A percentile compares a stretch with the other conserved stretches of the same genome.
Conservation (phyloP, 169 alveolate species). For the Plasmodium yoelii region DNA sequence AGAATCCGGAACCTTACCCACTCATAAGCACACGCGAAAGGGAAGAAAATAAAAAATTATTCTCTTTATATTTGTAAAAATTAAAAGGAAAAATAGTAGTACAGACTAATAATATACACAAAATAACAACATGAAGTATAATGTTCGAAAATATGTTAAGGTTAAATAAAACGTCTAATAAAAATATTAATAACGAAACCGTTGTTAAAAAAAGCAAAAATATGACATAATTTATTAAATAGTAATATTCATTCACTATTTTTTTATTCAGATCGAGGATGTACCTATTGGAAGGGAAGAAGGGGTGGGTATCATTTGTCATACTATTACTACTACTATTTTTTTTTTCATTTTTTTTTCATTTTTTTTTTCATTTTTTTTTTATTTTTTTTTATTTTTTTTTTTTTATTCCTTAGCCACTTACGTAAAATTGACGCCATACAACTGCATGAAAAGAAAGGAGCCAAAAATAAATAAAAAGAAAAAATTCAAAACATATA, state of each 20-base stretch:
- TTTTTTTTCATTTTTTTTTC: too few species aligned
- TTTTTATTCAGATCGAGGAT: constrained; percentile 61
- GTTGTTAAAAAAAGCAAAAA: constrained; percentile 68
- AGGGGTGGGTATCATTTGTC: background rate
- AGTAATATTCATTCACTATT: constrained; percentile 72
- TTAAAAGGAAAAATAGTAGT: constrained; percentile 48
- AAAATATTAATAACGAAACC: constrained; percentile 72
- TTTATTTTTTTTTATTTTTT: background rate
- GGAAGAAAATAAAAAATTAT: constrained; percentile 76
- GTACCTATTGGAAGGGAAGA: constrained; percentile 10
- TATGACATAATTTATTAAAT: constrained; percentile 39
- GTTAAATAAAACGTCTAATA: constrained; percentile 78
- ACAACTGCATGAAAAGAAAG: constrained; percentile 48
- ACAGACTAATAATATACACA: constrained; percentile 25
- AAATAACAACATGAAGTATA: constrained; percentile 23
- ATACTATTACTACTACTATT: too few species aligned
- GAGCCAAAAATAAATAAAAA: constrained; percentile 58
- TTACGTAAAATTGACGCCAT: constrained; percentile 71
- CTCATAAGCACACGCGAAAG: constrained; percentile 74
- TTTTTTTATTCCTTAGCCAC: background rate
- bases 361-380: background rate
- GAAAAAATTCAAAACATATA: constrained; percentile 57
- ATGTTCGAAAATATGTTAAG: constrained; percentile 40
- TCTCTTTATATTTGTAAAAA: constrained; percentile 74
- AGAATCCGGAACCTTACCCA: constrained; percentile 19